Percentiles rank a stretch among this genome's conserved stretches.
Conservation (phyloP, 805 yeast genomes). For the Nakazawaea laoshanensis region DNA sequence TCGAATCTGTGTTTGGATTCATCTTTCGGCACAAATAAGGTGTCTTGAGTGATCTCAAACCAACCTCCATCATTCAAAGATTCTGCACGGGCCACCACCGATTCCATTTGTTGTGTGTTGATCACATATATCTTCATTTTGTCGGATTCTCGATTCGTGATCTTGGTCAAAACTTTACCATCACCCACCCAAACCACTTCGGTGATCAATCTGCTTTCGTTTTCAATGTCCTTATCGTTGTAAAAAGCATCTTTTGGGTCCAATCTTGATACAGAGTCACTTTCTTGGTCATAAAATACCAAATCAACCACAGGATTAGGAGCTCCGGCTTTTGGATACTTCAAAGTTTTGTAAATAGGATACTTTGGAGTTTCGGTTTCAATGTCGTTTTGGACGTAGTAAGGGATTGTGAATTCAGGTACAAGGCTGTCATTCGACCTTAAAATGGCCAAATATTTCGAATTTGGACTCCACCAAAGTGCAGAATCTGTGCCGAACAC, state of each 20-base stretch:
- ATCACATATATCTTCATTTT: constrained; percentile 47
- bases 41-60: constrained; percentile 70
- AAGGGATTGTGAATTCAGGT: constrained; percentile 66
- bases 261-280: constrained; percentile 16
- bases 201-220: constrained; percentile 43
- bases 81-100: constrained; percentile 39
- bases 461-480: constrained; percentile 83
- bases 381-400: constrained; percentile 47
- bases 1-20: constrained; percentile 27
- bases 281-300: constrained; percentile 31
- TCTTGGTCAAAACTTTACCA: constrained; percentile 39
- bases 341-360: constrained; percentile 52
- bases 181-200: constrained; percentile 68
- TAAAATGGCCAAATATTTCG: constrained; percentile 54
- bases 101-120: constrained; percentile 30
- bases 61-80: constrained; percentile 47
- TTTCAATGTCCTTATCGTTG: constrained; percentile 30
- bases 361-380: constrained; percentile 38
- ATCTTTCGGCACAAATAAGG: constrained; percentile 48
- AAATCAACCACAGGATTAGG: constrained; percentile 62
- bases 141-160: constrained; percentile 63
- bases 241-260: constrained; percentile 27
- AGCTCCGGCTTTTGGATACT: constrained; percentile 82
- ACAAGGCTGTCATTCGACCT: constrained; percentile 69
- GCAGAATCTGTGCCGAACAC: constrained; percentile 64